Percentiles rank a stretch among this genome's conserved stretches.
These are phyloP conservation scores for Colletotrichum abscissum DNA, from an alignment of 2,329 filamentous ascomycete species.

Conservation along the genomic window DNA sequence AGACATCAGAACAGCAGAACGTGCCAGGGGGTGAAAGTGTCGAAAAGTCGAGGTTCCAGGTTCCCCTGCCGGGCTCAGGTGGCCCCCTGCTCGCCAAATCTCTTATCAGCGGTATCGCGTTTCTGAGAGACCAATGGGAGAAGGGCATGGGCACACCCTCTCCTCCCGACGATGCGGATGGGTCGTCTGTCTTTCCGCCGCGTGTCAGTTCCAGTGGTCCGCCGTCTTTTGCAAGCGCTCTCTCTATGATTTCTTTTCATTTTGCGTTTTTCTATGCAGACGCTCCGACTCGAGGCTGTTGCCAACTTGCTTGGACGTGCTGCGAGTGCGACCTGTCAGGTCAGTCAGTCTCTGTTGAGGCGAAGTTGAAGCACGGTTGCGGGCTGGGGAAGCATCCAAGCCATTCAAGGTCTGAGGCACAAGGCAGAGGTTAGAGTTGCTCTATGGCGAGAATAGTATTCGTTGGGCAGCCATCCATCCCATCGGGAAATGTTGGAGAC, in stretches of 20 bases:
- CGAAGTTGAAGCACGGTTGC: background rate
- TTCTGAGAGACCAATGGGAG: constrained; percentile 18
- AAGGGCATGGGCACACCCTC: constrained; percentile 12
- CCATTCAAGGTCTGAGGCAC: background rate
- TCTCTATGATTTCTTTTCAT: background rate
- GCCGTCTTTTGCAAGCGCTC: background rate
- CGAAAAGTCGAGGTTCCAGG: constrained; percentile 11
- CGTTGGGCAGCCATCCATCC: background rate
- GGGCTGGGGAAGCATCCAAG: background rate
- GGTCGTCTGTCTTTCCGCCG: background rate
- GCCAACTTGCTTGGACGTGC: background rate
- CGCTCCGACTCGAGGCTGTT: background rate
- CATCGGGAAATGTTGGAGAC: too few species aligned
- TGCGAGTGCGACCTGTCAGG: background rate
- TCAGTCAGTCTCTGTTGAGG: background rate
- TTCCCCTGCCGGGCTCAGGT: constrained; percentile 7
- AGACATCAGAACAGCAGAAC: background rate
- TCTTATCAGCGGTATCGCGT: constrained; percentile 25
- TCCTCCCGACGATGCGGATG: constrained; percentile 4
- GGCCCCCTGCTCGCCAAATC: constrained; percentile 13
- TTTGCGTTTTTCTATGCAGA: background rate
- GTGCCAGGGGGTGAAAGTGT: too few species aligned
- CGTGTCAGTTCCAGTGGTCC: background rate
- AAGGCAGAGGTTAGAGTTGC: too few species aligned
- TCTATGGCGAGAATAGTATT: too few species aligned